Base-by-base conservation (phyloP, 768 basidiomycete species). In the Postia placenta region DNA sequence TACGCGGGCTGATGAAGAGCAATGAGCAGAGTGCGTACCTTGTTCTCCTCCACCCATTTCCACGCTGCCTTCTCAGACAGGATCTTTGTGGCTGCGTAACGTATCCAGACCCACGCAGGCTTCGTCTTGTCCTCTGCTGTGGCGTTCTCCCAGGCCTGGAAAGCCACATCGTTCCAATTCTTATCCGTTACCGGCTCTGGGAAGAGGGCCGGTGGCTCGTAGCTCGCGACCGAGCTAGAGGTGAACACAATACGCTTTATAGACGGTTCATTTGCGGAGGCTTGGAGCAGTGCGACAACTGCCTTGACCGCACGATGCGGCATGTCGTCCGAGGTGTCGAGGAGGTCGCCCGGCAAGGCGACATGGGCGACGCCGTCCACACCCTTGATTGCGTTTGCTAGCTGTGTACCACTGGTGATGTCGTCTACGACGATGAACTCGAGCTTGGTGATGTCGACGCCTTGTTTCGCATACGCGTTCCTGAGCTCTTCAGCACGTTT, bases 191-290 rank as follows among this genome's bases (percentile, higher is more conserved):
- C 6, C 9, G 12, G 7, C 9, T 39, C 11, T 17, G 7, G 9
- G 9, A 11, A 9, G 38, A 39, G 19, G 38, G 6, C 38, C 20
- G 38, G 38, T 9, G 38, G 38, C 12, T n/a, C 9, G 20, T 11
- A 11, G 9, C 6, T 17, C 38, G 38, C 38, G 7, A 22, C 12
- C 6, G 38, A 39, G 38, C 38, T 39, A 9, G 38, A 39, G 9
- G 38, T 39, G 38, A 39, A 39, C 38, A 39, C 38, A 39, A 39
- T 39, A 19, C 38, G 38, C 38, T 39, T 39, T 17, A 39, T 17
- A 6, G 38, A 39, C 20, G 7, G 20, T 22, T 9, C 15, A 6
- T 22, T 39, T 11, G 38, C 38, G 9, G 38, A 7, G 6, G 20
- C 17, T 22, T 39, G 38, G 11, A 39, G 38, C 12, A 39, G 6